A percentile compares a stretch with the other conserved stretches of the same genome.
phyloP scores from a whole-genome alignment of 441 rosid species.

The Biscutella laevigata region DNA sequence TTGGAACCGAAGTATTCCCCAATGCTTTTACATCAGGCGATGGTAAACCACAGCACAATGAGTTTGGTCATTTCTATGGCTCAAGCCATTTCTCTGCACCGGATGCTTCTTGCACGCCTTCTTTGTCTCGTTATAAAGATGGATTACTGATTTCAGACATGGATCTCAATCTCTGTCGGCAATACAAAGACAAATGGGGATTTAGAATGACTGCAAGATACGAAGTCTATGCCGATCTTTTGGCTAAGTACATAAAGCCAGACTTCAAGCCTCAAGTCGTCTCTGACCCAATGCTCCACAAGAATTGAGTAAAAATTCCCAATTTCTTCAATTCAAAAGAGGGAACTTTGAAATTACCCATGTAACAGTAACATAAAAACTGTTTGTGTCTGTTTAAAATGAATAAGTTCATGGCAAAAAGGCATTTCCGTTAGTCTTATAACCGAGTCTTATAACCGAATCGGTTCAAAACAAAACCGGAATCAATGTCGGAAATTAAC shows the following conservation, averaged over 20 bases:
- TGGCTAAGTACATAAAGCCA: constrained; percentile 50
- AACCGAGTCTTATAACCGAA: no score
- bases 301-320: constrained; percentile 26
- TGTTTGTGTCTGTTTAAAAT: constrained; percentile 3
- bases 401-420: constrained; percentile 8
- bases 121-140: constrained; percentile 66
- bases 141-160: constrained; percentile 78
- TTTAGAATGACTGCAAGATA: constrained; percentile 87
- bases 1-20: constrained; percentile 91
- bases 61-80: constrained; percentile 90
- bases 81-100: constrained; percentile 91
- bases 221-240: constrained; percentile 53
- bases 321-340: not conserved
- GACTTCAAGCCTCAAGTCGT: constrained; percentile 71
- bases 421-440: not conserved
- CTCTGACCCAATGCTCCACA: constrained; percentile 64
- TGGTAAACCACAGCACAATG: constrained; percentile 73
- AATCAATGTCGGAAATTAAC: not conserved
- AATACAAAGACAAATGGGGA: constrained; percentile 92
- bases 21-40: constrained; percentile 95
- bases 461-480: constrained; percentile 12
- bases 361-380: constrained; percentile 3
- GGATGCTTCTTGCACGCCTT: constrained; percentile 88
- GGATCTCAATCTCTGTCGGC: constrained; percentile 92
- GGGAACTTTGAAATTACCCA: not conserved